Percentiles rank a stretch among this genome's conserved stretches.
Evolutionary conservation across 768 basidiomycete genomes (phyloP).

Genomic region (Macrolepiota fuliginosa): DNA sequence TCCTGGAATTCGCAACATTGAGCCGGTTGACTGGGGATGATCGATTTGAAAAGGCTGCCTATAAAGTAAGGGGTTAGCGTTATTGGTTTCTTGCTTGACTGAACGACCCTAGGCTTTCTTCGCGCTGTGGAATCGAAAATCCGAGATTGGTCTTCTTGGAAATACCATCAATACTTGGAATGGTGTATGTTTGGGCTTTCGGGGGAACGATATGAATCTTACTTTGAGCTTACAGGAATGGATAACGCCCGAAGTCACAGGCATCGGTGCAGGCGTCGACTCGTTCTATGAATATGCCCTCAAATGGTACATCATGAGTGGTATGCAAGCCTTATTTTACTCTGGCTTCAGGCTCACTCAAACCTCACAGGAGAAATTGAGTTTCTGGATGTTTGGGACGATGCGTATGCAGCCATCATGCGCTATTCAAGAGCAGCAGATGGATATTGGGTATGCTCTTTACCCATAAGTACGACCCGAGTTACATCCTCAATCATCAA

Average conservation of each 20-base stretch:
- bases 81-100: too few relatives aligned
- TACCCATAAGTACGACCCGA: background rate
- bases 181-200: conserved; percentile 52
- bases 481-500: background rate
- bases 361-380: conserved; percentile 60
- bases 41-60: conserved; percentile 86
- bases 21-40: conserved; percentile 89
- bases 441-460: conserved; percentile 75
- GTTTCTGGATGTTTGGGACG: conserved; percentile 83
- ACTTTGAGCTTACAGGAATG: conserved; percentile 48
- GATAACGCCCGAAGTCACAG: conserved; percentile 71
- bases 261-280: conserved; percentile 93
- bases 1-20: conserved; percentile 92
- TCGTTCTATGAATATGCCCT: conserved; percentile 94
- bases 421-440: conserved; percentile 77
- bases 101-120: conserved; percentile 63
- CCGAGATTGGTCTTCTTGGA: conserved; percentile 80
- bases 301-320: conserved; percentile 89
- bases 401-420: conserved; percentile 83
- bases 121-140: conserved; percentile 90
- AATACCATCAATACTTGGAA: conserved; percentile 84
- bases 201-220: background rate
- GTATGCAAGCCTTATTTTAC: conserved; percentile 29
- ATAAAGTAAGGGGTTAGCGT: too few relatives aligned
- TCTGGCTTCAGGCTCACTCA: background rate